Evolutionary conservation across 1,139 yeast genomes (phyloP), one percentile per base, ranked within the genome.

Genomic region (Magnusiomyces clavatus): DNA sequence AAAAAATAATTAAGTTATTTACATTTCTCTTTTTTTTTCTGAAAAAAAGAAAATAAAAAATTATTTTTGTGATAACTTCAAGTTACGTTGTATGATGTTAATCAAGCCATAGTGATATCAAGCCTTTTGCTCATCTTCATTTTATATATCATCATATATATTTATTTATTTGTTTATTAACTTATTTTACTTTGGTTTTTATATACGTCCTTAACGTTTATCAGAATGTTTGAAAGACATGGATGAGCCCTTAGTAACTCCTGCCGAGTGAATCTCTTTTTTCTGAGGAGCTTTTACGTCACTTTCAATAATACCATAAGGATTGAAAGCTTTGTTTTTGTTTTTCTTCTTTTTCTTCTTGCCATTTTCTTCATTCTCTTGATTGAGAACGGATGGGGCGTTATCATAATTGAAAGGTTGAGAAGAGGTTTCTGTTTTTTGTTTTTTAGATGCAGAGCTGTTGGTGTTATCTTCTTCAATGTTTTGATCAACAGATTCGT

Each of bases 371-470:
- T 46, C 49, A 29, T 12, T 24, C 2, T 39, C 47, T 34, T 38
- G 42, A 20, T 49, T 39, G 13, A 53, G 49, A 29, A 53, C 56
- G 5, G 51, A 43, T 3, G 52, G 49, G 3, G 56, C 56, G 4
- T 40, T 20, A 19, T 40, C 42, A 20, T 51, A 53, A 43, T 53
- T 52, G 14, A 51, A 53, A 8, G 54, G 51, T 8, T 41, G 36
- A n/a, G 35, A 13, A n/a, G n/a, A n/a, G n/a, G n/a, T n/a, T 19
- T 19, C 31, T 17, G 31, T 34, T 13, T 34, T 43, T 11, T 16
- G 35, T 29, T 39, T 39, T 20, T 39, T 39, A 39, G 42, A 20
- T 17, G 24, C 20, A 39, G 42, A 16, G 13, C 31, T 29, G 11
- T 43, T 11, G 10, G 16, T n/a, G 12, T n/a, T 17, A 10, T 44